These are phyloP conservation scores for Russula ochroleuca DNA, from an alignment of 768 basidiomycete species.

Conservation along the genomic window DNA sequence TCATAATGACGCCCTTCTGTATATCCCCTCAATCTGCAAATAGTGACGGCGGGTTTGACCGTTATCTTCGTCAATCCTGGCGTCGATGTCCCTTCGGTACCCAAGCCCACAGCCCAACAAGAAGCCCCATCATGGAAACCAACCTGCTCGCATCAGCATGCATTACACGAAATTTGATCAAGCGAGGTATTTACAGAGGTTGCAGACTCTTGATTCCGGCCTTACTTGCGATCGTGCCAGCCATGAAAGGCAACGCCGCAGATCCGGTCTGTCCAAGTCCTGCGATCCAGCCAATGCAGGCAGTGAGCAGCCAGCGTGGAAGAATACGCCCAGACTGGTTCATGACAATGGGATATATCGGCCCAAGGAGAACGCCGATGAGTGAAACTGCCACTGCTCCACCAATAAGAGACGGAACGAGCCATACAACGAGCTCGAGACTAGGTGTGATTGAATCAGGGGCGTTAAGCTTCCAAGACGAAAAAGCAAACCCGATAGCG, in stretches of 20 bases:
- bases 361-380: slow-evolving; percentile 50
- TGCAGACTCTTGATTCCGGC: slow-evolving; percentile 45
- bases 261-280: slow-evolving; percentile 50
- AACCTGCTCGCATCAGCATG: slow-evolving; percentile 26
- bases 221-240: slow-evolving; percentile 42
- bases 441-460: slow-evolving; percentile 30
- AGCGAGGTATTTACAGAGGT: slow-evolving; percentile 42
- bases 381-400: slow-evolving; percentile 52
- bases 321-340: slow-evolving; percentile 41
- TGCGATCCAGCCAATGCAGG: slow-evolving; percentile 48
- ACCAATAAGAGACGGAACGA: slow-evolving; percentile 49
- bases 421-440: slow-evolving; percentile 56
- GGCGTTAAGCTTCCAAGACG: background rate
- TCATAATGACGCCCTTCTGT: background rate
- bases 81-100: slow-evolving; percentile 35
- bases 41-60: background rate
- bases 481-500: slow-evolving; percentile 36
- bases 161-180: background rate
- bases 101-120: slow-evolving; percentile 42
- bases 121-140: slow-evolving; percentile 42
- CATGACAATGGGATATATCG: slow-evolving; percentile 45
- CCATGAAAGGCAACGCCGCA: slow-evolving; percentile 49
- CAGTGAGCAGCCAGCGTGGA: slow-evolving; percentile 43
- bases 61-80: slow-evolving; percentile 10
- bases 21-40: background rate